Conservation (phyloP, 2,329 filamentous ascomycete species). For the Periglandula ipomoeae region DNA sequence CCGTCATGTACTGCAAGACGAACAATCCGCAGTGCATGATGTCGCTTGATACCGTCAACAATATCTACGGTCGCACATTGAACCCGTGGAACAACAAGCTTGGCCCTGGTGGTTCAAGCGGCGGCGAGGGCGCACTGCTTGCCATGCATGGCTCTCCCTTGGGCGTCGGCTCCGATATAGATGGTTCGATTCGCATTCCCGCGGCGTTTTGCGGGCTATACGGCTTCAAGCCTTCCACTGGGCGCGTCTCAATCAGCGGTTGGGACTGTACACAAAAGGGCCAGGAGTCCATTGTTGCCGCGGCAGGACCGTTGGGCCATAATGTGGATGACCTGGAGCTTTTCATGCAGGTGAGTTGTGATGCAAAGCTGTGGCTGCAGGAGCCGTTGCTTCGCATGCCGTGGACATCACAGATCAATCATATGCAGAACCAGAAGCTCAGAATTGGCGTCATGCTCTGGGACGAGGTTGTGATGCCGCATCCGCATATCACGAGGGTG, state of each 20-base stretch:
- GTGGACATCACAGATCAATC: conserved; percentile 6
- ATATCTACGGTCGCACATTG: conserved; percentile 52
- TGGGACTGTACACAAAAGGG: conserved; percentile 20
- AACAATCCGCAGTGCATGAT: conserved; percentile 54
- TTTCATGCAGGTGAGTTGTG: conserved; percentile 23
- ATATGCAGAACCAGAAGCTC: conserved; percentile 7
- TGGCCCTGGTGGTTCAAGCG: conserved; percentile 55
- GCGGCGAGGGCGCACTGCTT: conserved; percentile 40
- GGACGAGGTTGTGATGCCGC: conserved; percentile 50
- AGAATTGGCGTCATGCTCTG: conserved; percentile 30
- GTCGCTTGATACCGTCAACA: conserved; percentile 51
- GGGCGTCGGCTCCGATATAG: conserved; percentile 33
- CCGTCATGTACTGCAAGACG: conserved; percentile 55
- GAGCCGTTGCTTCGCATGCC: conserved; percentile 23
- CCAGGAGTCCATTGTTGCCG: conserved; percentile 25
- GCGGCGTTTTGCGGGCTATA: conserved; percentile 26
- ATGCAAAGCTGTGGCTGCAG: conserved; percentile 22
- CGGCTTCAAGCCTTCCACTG: conserved; percentile 24
- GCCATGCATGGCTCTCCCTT: conserved; percentile 31
- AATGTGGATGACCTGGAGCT: conserved; percentile 26
- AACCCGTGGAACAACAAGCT: conserved; percentile 54
- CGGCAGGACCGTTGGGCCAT: conserved; percentile 24
- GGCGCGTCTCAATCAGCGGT: conserved; percentile 20
- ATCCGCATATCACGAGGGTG: conserved; percentile 49
- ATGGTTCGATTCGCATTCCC: conserved; percentile 29